phyloP scores from a whole-genome alignment of 108 stramenopile species.

The Skeletonema grethae region DNA sequence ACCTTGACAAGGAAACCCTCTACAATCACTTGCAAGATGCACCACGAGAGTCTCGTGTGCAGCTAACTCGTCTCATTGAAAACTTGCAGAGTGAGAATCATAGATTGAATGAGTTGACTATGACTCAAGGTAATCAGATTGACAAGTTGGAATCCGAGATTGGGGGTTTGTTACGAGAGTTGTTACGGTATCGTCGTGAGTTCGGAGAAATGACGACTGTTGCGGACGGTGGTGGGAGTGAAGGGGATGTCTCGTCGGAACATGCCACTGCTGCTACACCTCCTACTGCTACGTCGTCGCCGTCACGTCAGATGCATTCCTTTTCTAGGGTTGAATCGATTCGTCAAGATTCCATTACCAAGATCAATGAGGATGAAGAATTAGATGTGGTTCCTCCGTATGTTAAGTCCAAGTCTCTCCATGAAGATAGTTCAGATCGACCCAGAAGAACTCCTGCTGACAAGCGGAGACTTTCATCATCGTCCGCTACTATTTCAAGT shows the following conservation, averaged over 20 bases:
- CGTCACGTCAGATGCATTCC: neutral
- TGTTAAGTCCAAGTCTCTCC: neutral
- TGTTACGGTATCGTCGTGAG: constrained; percentile 1
- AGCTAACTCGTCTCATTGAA: neutral
- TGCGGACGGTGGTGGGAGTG: neutral
- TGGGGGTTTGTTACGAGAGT: neutral
- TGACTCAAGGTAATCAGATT: neutral
- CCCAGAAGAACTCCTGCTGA: neutral
- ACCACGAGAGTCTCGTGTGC: neutral
- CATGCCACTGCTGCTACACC: neutral
- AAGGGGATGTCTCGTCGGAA: neutral
- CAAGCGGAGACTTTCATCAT: neutral
- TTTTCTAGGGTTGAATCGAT: neutral
- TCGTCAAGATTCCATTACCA: neutral
- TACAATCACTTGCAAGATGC: neutral
- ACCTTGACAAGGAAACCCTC: neutral
- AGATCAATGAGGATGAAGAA: neutral
- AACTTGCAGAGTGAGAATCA: constrained; percentile 1
- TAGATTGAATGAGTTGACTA: neutral
- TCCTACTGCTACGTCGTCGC: neutral
- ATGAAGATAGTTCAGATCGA: neutral
- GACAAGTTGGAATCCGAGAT: neutral
- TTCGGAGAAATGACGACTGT: neutral
- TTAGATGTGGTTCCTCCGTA: neutral
- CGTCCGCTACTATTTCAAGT: neutral